Evolutionary conservation across 108 stramenopile genomes (phyloP).

Genomic region (Licmophora abbreviata): DNA sequence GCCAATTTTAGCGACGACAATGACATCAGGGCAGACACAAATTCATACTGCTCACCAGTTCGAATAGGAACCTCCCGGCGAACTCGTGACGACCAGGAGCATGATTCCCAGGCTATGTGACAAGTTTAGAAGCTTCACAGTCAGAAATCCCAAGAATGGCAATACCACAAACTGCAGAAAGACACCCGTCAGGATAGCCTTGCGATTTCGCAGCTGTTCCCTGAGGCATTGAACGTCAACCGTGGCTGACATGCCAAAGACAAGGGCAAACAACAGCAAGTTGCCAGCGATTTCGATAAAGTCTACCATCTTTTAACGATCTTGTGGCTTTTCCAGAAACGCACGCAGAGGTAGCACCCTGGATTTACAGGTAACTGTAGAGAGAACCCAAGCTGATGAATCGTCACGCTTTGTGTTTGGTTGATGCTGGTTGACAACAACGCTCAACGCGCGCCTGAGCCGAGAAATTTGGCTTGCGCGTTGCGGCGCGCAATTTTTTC

Average conservation of each 20-base stretch:
- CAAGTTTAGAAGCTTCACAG: constrained; percentile 42
- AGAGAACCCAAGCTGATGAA: too few species aligned
- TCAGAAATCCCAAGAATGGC: constrained; percentile 72
- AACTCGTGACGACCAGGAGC: constrained; percentile 69
- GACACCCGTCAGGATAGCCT: constrained; percentile 39
- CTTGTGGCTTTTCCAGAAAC: too few species aligned
- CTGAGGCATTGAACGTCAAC: constrained; percentile 43
- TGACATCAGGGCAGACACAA: background rate
- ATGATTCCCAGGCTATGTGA: constrained; percentile 53
- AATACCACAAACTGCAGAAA: constrained; percentile 63
- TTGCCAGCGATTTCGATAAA: constrained; percentile 11
- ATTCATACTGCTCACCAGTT: constrained; percentile 53
- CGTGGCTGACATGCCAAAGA: constrained; percentile 71
- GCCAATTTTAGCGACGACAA: background rate
- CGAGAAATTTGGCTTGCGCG: too few species aligned
- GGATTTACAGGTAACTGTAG: too few species aligned
- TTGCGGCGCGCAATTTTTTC: too few species aligned
- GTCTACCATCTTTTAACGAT: too few species aligned
- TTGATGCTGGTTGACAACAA: too few species aligned
- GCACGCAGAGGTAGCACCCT: too few species aligned
- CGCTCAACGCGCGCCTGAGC: too few species aligned
- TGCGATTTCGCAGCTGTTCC: constrained; percentile 43
- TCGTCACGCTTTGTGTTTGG: too few species aligned
- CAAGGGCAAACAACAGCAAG: constrained; percentile 49
- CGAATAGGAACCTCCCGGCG: constrained; percentile 81